Conservation (phyloP, 176 grass and related monocot genomes). For the Avena eriantha region DNA sequence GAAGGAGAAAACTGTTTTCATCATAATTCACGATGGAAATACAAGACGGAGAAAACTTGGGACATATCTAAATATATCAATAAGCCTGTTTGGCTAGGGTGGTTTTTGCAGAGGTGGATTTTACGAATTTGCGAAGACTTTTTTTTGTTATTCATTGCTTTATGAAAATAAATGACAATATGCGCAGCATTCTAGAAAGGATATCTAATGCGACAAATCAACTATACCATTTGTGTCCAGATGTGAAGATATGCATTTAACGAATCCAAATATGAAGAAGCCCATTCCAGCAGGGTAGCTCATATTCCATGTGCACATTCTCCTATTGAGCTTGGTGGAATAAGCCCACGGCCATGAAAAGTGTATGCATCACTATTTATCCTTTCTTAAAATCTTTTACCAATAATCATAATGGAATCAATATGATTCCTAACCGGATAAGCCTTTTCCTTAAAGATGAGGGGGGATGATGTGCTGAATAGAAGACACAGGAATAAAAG, state of each 20-base stretch:
- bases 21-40: constrained; percentile 11
- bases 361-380: not conserved
- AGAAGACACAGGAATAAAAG: not conserved
- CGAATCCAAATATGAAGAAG: too few relatives aligned
- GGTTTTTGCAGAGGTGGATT: not conserved
- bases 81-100: not conserved
- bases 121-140: not conserved
- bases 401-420: not conserved
- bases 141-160: constrained; percentile 2
- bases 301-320: constrained; percentile 18
- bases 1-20: not conserved
- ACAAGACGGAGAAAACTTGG: not conserved
- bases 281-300: not conserved
- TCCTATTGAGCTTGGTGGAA: not conserved
- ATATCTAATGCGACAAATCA: not conserved
- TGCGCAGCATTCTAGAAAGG: not conserved
- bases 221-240: too few relatives aligned
- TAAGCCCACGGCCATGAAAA: not conserved
- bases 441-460: not conserved
- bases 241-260: too few relatives aligned
- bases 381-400: constrained; percentile 3
- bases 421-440: not conserved
- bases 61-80: constrained; percentile 13
- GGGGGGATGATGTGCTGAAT: not conserved
- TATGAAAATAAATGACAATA: not conserved